Percentiles rank a stretch among this genome's conserved stretches.
These are phyloP conservation scores for Meira nashicola DNA, from an alignment of 1,284 basidiomycete species.

Conservation along the genomic window DNA sequence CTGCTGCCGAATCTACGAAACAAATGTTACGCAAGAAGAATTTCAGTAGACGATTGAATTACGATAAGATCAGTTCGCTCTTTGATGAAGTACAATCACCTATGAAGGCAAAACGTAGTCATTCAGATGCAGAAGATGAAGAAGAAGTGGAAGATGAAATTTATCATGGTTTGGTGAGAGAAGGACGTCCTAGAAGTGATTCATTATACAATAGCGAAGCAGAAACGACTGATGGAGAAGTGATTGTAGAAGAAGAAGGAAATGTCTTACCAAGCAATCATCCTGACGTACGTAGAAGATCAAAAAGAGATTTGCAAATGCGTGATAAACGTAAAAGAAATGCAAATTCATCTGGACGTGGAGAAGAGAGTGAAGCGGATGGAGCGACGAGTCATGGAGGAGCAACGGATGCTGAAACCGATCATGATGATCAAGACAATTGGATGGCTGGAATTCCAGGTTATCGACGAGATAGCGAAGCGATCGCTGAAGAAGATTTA, in stretches of 20 bases:
- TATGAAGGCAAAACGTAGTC: not conserved
- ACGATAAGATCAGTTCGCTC: conserved; percentile 45
- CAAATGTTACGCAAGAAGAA: conserved; percentile 33
- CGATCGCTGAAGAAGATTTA: not conserved
- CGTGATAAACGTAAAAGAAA: not conserved
- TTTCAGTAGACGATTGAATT: conserved; percentile 50
- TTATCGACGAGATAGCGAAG: not conserved
- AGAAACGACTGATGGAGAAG: not conserved
- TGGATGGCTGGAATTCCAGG: not conserved
- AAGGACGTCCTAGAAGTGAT: not conserved
- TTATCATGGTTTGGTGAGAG: not conserved
- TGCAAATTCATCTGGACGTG: not conserved
- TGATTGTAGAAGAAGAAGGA: not conserved
- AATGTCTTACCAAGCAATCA: not conserved
- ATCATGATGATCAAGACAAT: not conserved
- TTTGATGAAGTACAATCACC: conserved; percentile 19
- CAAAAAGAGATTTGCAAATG: not conserved
- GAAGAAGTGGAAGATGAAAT: conserved; percentile 5
- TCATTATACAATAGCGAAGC: not conserved
- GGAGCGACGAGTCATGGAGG: not conserved
- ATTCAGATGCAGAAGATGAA: conserved; percentile 3
- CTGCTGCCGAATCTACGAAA: conserved; percentile 48
- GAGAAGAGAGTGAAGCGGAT: conserved; percentile 3
- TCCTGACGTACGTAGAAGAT: not conserved
- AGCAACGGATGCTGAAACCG: not conserved